Conservation (phyloP, 495 filamentous ascomycete species). For the Lasiosphaeria ovina region DNA sequence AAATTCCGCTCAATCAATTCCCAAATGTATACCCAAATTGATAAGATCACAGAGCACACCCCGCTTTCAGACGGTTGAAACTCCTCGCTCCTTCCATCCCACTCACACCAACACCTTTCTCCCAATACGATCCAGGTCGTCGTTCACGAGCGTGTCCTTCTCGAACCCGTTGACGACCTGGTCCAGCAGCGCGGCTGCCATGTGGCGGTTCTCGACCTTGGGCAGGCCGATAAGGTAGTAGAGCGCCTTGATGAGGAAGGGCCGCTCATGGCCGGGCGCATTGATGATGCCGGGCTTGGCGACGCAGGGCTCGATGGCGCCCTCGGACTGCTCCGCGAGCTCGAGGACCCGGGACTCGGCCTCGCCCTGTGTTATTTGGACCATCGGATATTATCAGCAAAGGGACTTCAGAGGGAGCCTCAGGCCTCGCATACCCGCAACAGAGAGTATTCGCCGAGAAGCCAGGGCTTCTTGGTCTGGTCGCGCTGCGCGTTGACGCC, state of each 20-base stretch:
- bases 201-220: slow-evolving; percentile 34
- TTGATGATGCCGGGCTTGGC: slow-evolving; percentile 44
- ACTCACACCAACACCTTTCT: slow-evolving; percentile 9
- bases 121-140: slow-evolving; percentile 47
- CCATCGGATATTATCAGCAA: background rate
- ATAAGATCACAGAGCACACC: too few relatives aligned
- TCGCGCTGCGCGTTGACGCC: slow-evolving; percentile 40
- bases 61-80: too few relatives aligned
- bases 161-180: slow-evolving; percentile 46
- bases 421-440: slow-evolving; percentile 34
- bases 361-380: slow-evolving; percentile 34
- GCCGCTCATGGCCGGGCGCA: slow-evolving; percentile 14
- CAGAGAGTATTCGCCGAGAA: slow-evolving; percentile 40
- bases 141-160: slow-evolving; percentile 46
- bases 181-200: slow-evolving; percentile 46
- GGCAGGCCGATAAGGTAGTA: slow-evolving; percentile 27
- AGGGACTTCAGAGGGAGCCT: background rate
- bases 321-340: slow-evolving; percentile 30
- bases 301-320: slow-evolving; percentile 36
- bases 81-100: too few relatives aligned
- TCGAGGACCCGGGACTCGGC: slow-evolving; percentile 43
- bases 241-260: slow-evolving; percentile 1
- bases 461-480: slow-evolving; percentile 33
- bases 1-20: too few relatives aligned
- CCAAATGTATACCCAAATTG: too few relatives aligned